phyloP scores from a whole-genome alignment of 495 filamentous ascomycete species.

The Penicillium alfredii region DNA sequence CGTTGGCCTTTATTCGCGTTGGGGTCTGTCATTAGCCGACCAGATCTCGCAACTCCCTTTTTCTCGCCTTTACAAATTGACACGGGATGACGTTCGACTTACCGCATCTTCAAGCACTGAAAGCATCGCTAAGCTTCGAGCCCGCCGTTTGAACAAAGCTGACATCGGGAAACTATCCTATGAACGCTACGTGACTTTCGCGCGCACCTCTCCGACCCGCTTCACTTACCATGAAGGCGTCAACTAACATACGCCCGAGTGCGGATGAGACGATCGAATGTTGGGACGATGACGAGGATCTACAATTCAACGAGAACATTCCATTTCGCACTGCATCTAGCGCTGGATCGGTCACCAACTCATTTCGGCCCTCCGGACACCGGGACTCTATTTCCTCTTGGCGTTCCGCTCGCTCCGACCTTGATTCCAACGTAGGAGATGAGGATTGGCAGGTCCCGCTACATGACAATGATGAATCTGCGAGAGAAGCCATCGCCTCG shows the following conservation, averaged over 20 bases:
- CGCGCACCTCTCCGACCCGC: neutral
- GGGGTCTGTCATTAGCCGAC: too few species aligned
- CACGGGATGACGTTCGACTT: slow-evolving; percentile 35
- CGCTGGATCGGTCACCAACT: slow-evolving; percentile 48
- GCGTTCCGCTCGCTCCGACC: slow-evolving; percentile 71
- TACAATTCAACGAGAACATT: slow-evolving; percentile 67
- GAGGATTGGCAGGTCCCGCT: slow-evolving; percentile 82
- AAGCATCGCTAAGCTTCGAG: slow-evolving; percentile 24
- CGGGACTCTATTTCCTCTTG: slow-evolving; percentile 73
- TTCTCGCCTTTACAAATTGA: slow-evolving; percentile 6
- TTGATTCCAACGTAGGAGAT: slow-evolving; percentile 66
- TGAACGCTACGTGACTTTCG: neutral
- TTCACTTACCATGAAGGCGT: slow-evolving; percentile 45
- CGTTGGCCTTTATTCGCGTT: too few species aligned
- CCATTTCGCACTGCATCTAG: slow-evolving; percentile 60
- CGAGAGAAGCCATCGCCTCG: slow-evolving; percentile 74
- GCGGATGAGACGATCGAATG: slow-evolving; percentile 64
- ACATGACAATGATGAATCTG: slow-evolving; percentile 70
- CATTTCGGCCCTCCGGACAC: slow-evolving; percentile 49
- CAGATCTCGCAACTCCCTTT: too few species aligned
- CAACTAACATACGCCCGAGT: slow-evolving; percentile 50
- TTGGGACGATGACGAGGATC: slow-evolving; percentile 83
- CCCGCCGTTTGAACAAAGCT: slow-evolving; percentile 14
- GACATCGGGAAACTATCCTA: neutral
- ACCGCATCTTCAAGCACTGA: slow-evolving; percentile 9